phyloP scores from a whole-genome alignment of 352 stramenopile genomes.

The Pythium brachiatum region DNA sequence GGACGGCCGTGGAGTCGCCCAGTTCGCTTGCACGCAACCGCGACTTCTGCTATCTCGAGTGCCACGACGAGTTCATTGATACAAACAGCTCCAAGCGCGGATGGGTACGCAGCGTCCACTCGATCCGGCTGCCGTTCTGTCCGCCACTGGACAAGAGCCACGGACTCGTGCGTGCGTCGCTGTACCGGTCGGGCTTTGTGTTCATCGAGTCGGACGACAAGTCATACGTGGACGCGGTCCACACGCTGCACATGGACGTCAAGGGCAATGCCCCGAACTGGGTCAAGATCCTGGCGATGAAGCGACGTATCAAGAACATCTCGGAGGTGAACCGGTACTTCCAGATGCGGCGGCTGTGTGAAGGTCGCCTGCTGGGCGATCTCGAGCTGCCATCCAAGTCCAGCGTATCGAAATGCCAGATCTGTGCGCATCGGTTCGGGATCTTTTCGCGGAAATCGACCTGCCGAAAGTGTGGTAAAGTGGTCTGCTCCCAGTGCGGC shows the following conservation, averaged over 20 bases:
- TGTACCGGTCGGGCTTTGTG: conserved; percentile 79
- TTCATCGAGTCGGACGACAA: conserved; percentile 62
- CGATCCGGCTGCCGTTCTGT: conserved; percentile 72
- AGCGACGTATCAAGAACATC: conserved; percentile 75
- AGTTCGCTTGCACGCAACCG: conserved; percentile 72
- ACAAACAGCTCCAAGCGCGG: conserved; percentile 60
- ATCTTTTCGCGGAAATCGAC: conserved; percentile 63
- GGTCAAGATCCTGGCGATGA: conserved; percentile 77
- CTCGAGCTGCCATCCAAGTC: conserved; percentile 59
- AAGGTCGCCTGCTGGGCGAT: conserved; percentile 52
- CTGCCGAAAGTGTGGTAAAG: conserved; percentile 75
- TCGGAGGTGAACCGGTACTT: conserved; percentile 68
- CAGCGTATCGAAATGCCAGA: conserved; percentile 39
- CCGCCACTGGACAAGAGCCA: conserved; percentile 52
- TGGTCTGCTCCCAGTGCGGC: conserved; percentile 65
- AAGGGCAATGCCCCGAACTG: conserved; percentile 76
- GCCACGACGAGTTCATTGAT: conserved; percentile 84
- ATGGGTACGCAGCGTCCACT: conserved; percentile 79
- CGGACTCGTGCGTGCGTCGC: conserved; percentile 60
- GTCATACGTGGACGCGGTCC: conserved; percentile 62
- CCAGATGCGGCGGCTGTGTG: conserved; percentile 48
- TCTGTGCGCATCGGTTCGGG: conserved; percentile 51
- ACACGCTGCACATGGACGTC: conserved; percentile 77
- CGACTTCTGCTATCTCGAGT: conserved; percentile 86
- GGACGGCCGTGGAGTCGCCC: conserved; percentile 73